Evolutionary conservation across 345 rosid species (phyloP).

Genomic region (Psidium friedrichsthalianum): DNA sequence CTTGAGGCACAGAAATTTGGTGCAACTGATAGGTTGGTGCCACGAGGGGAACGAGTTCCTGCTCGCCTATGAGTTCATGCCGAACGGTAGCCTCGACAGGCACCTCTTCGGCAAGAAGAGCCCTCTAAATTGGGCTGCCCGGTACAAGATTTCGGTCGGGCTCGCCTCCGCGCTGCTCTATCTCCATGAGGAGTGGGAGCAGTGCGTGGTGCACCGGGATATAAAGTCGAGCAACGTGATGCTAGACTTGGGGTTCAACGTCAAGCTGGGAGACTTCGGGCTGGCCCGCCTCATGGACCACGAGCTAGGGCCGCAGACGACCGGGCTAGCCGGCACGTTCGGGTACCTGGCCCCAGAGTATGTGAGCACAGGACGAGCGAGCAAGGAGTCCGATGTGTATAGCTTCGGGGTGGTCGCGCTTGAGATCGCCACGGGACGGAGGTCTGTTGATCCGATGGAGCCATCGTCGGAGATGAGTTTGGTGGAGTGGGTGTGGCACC

Average conservation of each 20-base stretch:
- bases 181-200: slow-evolving; percentile 19
- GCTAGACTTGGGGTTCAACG: slow-evolving; percentile 10
- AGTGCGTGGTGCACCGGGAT: slow-evolving; percentile 20
- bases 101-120: slow-evolving; percentile 8
- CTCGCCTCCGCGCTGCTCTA: slow-evolving; percentile 19
- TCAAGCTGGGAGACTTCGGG: slow-evolving; percentile 30
- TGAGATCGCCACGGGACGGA: slow-evolving; percentile 15
- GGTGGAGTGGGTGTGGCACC: slow-evolving; percentile 17
- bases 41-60: slow-evolving; percentile 9
- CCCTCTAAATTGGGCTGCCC: slow-evolving; percentile 8
- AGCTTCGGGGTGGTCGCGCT: slow-evolving; percentile 16
- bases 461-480: neutral
- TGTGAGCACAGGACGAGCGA: neutral
- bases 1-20: slow-evolving; percentile 18
- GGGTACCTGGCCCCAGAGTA: slow-evolving; percentile 20
- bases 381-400: slow-evolving; percentile 13
- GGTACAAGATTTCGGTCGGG: slow-evolving; percentile 9
- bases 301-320: slow-evolving; percentile 6
- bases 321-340: slow-evolving; percentile 11
- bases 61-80: slow-evolving; percentile 15
- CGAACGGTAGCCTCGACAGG: slow-evolving; percentile 5
- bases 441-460: neutral
- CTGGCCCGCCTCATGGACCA: slow-evolving; percentile 25
- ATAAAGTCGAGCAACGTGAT: slow-evolving; percentile 21
- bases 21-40: slow-evolving; percentile 28